Base-by-base conservation (phyloP, 345 rosid genomes). In the Xanthoceras sorbifolium region DNA sequence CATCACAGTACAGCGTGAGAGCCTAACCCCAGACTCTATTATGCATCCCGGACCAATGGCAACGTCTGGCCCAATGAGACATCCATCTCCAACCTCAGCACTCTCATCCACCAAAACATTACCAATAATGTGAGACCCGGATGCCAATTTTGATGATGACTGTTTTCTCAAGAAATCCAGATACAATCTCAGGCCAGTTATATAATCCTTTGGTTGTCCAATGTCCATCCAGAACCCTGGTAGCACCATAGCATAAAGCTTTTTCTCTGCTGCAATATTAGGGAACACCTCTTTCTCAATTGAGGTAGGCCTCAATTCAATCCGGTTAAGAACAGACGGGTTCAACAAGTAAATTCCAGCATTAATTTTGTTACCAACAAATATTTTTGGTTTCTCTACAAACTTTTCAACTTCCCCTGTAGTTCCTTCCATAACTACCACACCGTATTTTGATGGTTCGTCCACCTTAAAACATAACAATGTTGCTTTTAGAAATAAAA, bases 191-290 rank as follows among this genome's bases (percentile, higher is more conserved):
- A 90, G 83, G 42, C 97, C 93, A 0, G 88, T 79, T 60, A 90
- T 89, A 81, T 92, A 89, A 79, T 90, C 97, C 80, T 83, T 86
- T 55, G 97, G 97, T 80, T 90, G 97, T 74, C 97, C 97, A 67
- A 92, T 86, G 84, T 92, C 97, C 97, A 92, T 92, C 94, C 94
- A 92, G 52, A 92, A 92, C 22, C 97, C 94, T 12, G 92, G 88
- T 36, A 92, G 87, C 28, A 89, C 94, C 94, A 92, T 89, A 6
- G 93, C 97, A 18, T 73, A 88, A 70, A 92, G 92, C 86, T 84
- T 85, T 31, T 84, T 78, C 68, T 85, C 97, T 0, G 89, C 81
- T n/a, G 92, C 93, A 78, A 92, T 90, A 70, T 86, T 86, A 0
- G 97, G 97, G 89, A 92, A 92, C 70, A 92, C 85, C 73, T 90